Conservation (phyloP, 768 basidiomycete species). For the Mycena galericulata region DNA sequence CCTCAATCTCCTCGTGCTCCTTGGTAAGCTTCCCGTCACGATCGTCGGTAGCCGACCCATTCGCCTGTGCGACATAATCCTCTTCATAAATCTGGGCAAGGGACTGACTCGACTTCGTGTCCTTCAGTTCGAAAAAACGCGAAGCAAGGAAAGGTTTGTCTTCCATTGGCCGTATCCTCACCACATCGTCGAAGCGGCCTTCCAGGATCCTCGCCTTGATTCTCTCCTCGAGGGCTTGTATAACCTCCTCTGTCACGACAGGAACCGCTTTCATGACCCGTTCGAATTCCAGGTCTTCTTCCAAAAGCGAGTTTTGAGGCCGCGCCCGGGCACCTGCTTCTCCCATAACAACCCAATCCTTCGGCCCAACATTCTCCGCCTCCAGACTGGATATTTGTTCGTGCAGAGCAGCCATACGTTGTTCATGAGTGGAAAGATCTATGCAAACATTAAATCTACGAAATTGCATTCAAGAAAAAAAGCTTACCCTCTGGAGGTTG, state of each 20-base stretch:
- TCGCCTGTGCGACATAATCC: conserved; percentile 81
- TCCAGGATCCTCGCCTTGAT: conserved; percentile 93
- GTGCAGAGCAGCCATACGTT: conserved; percentile 76
- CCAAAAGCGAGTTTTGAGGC: conserved; percentile 91
- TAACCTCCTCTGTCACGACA: conserved; percentile 88
- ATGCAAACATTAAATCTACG: conserved; percentile 18
- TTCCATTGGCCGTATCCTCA: conserved; percentile 81
- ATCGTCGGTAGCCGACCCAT: conserved; percentile 71
- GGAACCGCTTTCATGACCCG: conserved; percentile 89
- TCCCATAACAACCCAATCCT: conserved; percentile 94
- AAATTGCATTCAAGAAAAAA: conserved; percentile 19
- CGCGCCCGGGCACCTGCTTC: conserved; percentile 86
- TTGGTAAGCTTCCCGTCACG: conserved; percentile 89
- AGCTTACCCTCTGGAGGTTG: conserved; percentile 46
- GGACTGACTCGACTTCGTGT: conserved; percentile 88
- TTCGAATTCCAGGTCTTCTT: conserved; percentile 96
- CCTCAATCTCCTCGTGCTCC: conserved; percentile 90
- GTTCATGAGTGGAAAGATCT: conserved; percentile 85
- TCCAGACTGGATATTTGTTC: conserved; percentile 88
- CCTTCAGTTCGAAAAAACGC: conserved; percentile 88
- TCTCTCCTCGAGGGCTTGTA: conserved; percentile 84
- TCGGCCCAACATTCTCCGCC: conserved; percentile 86
- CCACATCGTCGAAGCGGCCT: conserved; percentile 90
- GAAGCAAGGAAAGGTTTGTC: conserved; percentile 94
- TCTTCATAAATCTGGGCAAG: conserved; percentile 97